Base-by-base conservation (phyloP, 306 rosid genomes). In the Citrullus mucosospermus region DNA sequence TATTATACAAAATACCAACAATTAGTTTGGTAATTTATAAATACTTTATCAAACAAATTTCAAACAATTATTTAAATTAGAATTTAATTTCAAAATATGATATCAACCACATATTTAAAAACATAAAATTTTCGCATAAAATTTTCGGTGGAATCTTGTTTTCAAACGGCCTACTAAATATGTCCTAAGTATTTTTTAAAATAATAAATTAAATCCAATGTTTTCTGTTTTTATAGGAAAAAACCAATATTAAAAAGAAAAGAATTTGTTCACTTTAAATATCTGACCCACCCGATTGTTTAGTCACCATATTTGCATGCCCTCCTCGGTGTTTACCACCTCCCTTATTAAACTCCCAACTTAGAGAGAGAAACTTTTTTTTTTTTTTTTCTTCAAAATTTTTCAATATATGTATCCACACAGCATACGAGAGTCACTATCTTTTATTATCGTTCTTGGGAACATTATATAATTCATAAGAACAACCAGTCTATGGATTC, bases 221-320 rank as follows among this genome's bases (percentile, higher is more conserved):
- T 39, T 39, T 8, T 39, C 5, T 38, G 3, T 2, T 38, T 4
- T 38, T 38, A 38, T 39, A 39, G 6, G 6, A 39, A 2, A 39
- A 39, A 7, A n/a, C 9, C 9, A 44, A 8, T 6, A 9, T 25
- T 25, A 58, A 11, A 9, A 62, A 14, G 4, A 34, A 66, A 32
- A 66, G 12, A 44, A 5, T 16, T 8, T 63, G n/a, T 8, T 20
- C 70, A 63, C 70, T 63, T 32, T 25, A 63, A 5, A 63, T 63
- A 17, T 7, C 70, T 63, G 70, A 34, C 46, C 44, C 46, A 63
- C 70, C 73, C 53, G 73, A 17, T 69, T 69, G 34, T 69, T 69
- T 69, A 69, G 8, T 44, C 75, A 69, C 54, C 75, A 41, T 10
- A 69, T 69, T 34, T 69, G 75, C 75, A 69, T 69, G 75, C 54